Base-by-base conservation (phyloP, 306 rosid species). In the Pyrus bretschneideri region DNA sequence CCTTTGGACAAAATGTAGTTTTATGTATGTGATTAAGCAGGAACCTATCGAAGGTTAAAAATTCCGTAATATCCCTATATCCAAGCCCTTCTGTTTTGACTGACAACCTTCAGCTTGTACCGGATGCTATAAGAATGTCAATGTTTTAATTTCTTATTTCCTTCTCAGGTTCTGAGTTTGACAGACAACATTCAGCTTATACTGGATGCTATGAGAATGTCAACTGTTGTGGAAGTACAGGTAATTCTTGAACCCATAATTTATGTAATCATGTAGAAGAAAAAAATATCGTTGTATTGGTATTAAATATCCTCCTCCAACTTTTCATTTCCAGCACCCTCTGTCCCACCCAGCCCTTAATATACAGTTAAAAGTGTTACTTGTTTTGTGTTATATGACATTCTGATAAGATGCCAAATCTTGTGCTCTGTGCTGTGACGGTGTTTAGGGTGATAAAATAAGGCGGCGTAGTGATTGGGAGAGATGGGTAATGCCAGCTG, bases 171-270 rank as follows among this genome's bases (percentile, higher is more conserved):
- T 51, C 40, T 29, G 88, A 67, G 71, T 72, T 84, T 95, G 87
- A 95, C 99, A 7, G 93, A 87, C 71, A 92, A 82, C 75, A 79
- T 92, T 72, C 96, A 79, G 82, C 73, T 87, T 70, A 84, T 92
- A 84, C 38, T 83, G 79, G 96, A 90, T 25, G 87, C 96, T 67
- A 45, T 95, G 79, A 85, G 83, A 64, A 80, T 81, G 71, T 92
- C 99, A 42, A 78, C 68, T 35, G 67, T 78, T 23, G 81, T 92
- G 58, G 93, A 92, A 88, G 82, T 90, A 70, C 92, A 88, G 93
- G 99, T 95, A 83, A 46, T 63, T 67, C 75, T 78, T 58, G 76
- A 17, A 46, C 69, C 61, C 52, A 66, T 79, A 30, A 46, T 21
- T 70, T 73, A 18, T 78, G 21, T 70, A 30, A 54, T 38, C 27